These are phyloP conservation scores for Suhomyces bolitotheri DNA, from an alignment of 1,139 yeast genomes.

Conservation along the genomic window DNA sequence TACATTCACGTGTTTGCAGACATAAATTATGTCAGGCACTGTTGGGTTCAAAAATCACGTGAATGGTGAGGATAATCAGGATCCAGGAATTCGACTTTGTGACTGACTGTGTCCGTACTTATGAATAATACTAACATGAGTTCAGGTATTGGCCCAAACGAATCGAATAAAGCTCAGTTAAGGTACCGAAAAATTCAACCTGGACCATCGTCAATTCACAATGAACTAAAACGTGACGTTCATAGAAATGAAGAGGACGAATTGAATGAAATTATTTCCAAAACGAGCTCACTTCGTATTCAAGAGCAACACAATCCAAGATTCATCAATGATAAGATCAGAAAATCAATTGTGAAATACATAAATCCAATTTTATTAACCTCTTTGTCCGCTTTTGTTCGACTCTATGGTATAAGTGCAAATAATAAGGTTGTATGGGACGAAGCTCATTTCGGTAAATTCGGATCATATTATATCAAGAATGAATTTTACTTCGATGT, in stretches of 20 bases:
- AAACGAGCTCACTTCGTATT: conserved; percentile 16
- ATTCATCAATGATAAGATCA: conserved; percentile 1
- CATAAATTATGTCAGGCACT: no score
- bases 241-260: not conserved
- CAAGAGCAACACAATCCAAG: conserved; percentile 6
- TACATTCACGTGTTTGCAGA: no score
- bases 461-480: conserved; percentile 61
- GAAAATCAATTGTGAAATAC: conserved; percentile 19
- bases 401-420: conserved; percentile 66
- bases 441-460: conserved; percentile 84
- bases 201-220: no score
- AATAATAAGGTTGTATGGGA: conserved; percentile 86
- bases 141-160: no score
- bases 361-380: conserved; percentile 47
- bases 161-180: no score
- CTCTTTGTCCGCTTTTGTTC: conserved; percentile 59
- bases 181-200: no score
- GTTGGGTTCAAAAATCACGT: no score
- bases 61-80: no score
- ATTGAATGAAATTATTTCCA: conserved; percentile 15
- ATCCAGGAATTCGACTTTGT: no score
- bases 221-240: no score
- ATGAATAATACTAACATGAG: no score
- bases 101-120: no score
- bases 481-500: conserved; percentile 75